Conservation (phyloP, 306 rosid species). For the Fragaria ananassa region DNA sequence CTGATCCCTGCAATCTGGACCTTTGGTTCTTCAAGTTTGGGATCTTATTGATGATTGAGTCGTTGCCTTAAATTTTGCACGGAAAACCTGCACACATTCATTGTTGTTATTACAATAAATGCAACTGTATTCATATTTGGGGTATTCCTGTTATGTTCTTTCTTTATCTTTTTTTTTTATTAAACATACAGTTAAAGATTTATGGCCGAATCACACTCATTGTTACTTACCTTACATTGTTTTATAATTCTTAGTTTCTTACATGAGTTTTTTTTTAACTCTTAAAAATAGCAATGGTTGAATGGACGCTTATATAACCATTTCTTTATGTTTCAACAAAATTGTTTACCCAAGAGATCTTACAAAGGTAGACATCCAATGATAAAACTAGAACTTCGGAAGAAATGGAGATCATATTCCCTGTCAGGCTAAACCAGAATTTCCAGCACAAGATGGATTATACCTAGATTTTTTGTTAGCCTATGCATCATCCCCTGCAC, state of each 20-base stretch:
- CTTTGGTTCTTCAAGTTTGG: slow-evolving; percentile 88
- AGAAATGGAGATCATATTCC: not conserved
- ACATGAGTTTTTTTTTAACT: not conserved
- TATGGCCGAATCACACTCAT: not conserved
- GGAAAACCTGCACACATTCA: slow-evolving; percentile 96
- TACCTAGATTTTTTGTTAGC: not conserved
- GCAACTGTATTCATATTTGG: slow-evolving; percentile 49
- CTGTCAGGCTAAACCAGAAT: not conserved
- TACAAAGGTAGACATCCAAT: not conserved
- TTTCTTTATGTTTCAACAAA: not conserved
- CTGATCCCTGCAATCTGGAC: slow-evolving; percentile 90
- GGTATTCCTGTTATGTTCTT: slow-evolving; percentile 42
- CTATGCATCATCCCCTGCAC: not conserved
- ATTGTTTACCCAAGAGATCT: not conserved
- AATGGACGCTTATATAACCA: not conserved
- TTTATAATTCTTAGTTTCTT: slow-evolving; percentile 10
- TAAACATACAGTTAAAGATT: not conserved
- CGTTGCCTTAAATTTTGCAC: slow-evolving; percentile 79
- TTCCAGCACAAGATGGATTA: not conserved
- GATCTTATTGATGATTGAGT: slow-evolving; percentile 90
- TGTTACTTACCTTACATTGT: not conserved
- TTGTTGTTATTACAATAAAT: slow-evolving; percentile 73
- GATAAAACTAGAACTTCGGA: not conserved
- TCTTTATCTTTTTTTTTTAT: slow-evolving; percentile 34
- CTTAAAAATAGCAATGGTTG: not conserved